Base-by-base conservation (phyloP, 2,329 filamentous ascomycete genomes). In the Arthrobotrys entomopaga region DNA sequence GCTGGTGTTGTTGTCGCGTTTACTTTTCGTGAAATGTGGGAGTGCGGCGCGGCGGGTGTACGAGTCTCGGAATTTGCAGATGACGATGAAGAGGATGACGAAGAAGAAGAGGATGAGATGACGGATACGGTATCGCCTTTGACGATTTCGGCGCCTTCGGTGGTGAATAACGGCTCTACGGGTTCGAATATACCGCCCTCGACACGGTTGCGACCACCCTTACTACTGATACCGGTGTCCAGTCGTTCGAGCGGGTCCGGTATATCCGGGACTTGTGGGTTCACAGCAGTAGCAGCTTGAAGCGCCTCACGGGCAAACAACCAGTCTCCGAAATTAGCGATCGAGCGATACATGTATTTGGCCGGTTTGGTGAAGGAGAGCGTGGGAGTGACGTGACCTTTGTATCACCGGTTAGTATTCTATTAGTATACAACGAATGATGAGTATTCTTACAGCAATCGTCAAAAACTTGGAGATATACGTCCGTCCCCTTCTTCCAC, bases 281-380 rank as follows among this genome's bases (percentile, higher is more conserved):
- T 19, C 3, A 6, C 19, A 5, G 53, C 11, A n/a, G 40, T 49
- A 3, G 58, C 29, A 8, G 20, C 16, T 52, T 50, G 43, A 13
- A 75, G 52, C 2, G 71, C 64, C 16, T 75, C 92, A 77, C 90
- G 86, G 0, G 93, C 92, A 20, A 97, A 85, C 0, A 91, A 90
- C 93, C 93, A 98, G 0, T 93, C 92, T 1, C 93, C 91, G 79
- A 99, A 98, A 78, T 97, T 94, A 0, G 95, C 91, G 60, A 97
- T 88, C 0, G 92, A 91, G 54, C 94, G 87, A 80, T 92, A 98
- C 93, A 98, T 97, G 82, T 91, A 91, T 81, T 98, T 98, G 52
- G 94, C 95, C 0, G 95, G 95, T n/a, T 90, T 87, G 0, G 94
- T 98, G 81, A 97, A 98, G 78, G 92, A 96, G n/a, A 98, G 85